These are phyloP conservation scores for Backusella tarrabulga DNA, from an alignment of 192 early-diverging fungal genomes.

Conservation along the genomic window DNA sequence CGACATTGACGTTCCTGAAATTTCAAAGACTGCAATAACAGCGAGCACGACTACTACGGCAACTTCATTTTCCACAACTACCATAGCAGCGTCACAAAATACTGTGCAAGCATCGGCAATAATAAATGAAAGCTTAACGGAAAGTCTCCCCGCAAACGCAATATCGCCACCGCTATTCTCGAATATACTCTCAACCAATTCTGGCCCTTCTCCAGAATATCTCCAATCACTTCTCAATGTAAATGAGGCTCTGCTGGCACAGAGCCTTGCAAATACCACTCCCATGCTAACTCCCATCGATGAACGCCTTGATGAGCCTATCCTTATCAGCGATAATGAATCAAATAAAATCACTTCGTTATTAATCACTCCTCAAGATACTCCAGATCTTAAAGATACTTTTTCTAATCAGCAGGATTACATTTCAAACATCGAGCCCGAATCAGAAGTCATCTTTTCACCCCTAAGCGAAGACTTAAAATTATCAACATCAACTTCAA, in stretches of 20 bases:
- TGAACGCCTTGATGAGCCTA: not conserved
- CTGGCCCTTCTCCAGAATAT: constrained; percentile 20
- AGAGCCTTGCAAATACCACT: constrained; percentile 15
- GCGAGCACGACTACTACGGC: not conserved
- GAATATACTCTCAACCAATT: not conserved
- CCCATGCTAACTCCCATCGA: constrained; percentile 1
- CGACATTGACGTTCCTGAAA: constrained; percentile 1
- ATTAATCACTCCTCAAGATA: constrained; percentile 1
- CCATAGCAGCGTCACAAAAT: not conserved
- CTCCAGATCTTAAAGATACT: not conserved
- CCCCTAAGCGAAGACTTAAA: not conserved
- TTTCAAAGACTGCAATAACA: not conserved
- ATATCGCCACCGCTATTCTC: not conserved
- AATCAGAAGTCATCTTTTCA: not conserved
- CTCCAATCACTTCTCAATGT: constrained; percentile 26
- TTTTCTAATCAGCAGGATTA: not conserved
- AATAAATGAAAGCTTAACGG: not conserved
- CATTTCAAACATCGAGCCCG: not conserved
- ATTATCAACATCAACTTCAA: not conserved
- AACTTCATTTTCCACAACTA: not conserved
- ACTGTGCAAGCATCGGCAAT: not conserved
- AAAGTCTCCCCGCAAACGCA: not conserved
- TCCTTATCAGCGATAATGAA: not conserved
- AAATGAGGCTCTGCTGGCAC: constrained; percentile 29
- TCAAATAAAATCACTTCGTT: not conserved